Evolutionary conservation across 495 filamentous ascomycete species (phyloP), one percentile per base, ranked within the genome.

Genomic region (Hypoxylon subgilvum): DNA sequence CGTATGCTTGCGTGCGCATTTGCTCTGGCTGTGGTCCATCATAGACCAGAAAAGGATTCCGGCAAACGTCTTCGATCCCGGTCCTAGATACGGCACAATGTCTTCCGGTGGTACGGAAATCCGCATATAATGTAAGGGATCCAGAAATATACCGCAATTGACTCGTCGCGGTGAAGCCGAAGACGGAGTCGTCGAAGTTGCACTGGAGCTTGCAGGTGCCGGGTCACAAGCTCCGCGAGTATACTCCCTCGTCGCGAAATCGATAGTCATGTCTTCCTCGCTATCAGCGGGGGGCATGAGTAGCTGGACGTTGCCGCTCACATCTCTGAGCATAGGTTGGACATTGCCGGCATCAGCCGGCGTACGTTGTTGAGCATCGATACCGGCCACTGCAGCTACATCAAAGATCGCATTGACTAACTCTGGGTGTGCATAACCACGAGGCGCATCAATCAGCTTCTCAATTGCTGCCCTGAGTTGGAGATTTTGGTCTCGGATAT

Each of bases 41-140:
- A 47, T 51, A 6, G 48, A 38, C 61, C 61, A 68, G 35, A 57
- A 68, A 4, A 68, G 19, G 19, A 52, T 56, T 0, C 61, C 65
- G 1, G 48, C 47, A 16, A 68, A 68, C 5, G 65, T 68, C 2
- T 31, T 39, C 34, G 21, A 44, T 12, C 52, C 61, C 13, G 21
- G 27, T 1, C 65, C 61, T 1, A 65, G 44, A 49, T 54, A 65
- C 12, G 65, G 65, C 9, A 65, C 19, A 8, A 68, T 57, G 19
- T 50, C 46, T 10, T 21, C 13, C 10, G 65, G 65, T 2, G 65
- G 65, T 18, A 10, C 3, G 10, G 45, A 34, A 6, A 52, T 41
- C 4, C 47, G 46, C 34, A 57, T 34, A 16, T 49, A 57, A 19
- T 60, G 53, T 10, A 30, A 17, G 6, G 51, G 22, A 13, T 67